Evolutionary conservation across 1,284 basidiomycete genomes (phyloP).

Genomic region (Microbotryum intermedium): DNA sequence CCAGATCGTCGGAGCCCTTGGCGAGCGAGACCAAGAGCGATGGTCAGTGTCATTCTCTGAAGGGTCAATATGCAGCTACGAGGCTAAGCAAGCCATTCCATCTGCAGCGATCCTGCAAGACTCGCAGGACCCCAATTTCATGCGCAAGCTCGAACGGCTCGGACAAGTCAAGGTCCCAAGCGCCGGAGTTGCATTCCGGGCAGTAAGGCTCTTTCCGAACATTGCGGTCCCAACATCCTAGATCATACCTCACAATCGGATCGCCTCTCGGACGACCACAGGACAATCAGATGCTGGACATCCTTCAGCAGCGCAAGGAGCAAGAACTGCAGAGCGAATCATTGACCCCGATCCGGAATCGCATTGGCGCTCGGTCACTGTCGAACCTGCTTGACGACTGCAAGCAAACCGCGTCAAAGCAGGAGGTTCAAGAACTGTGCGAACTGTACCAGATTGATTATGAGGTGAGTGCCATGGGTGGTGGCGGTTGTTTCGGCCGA

Average conservation of each 20-base stretch:
- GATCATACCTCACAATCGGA: too few species aligned
- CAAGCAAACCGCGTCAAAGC: constrained; percentile 8
- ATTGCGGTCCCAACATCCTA: too few species aligned
- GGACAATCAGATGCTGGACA: constrained; percentile 28
- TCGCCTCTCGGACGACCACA: not conserved
- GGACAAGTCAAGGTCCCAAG: constrained; percentile 20
- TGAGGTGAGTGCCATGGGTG: not conserved
- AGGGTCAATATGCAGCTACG: not conserved
- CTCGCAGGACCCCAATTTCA: constrained; percentile 16
- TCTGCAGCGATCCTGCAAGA: constrained; percentile 13
- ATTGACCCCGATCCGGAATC: constrained; percentile 3
- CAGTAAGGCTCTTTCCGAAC: too few species aligned
- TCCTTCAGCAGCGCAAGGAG: constrained; percentile 10
- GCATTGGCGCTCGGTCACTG: constrained; percentile 14
- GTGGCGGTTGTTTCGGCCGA: too few species aligned
- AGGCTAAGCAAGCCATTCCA: not conserved
- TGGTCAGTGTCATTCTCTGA: not conserved
- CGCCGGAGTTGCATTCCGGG: constrained; percentile 3
- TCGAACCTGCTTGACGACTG: constrained; percentile 26
- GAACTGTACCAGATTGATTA: constrained; percentile 25
- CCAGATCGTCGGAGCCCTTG: constrained; percentile 1
- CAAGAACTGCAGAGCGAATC: constrained; percentile 11
- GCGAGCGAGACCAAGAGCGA: constrained; percentile 21
- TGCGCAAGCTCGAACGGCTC: constrained; percentile 11
- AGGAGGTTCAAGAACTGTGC: constrained; percentile 13